These are phyloP conservation scores for Spathaspora boniae DNA, from an alignment of 805 yeast genomes.

Conservation along the genomic window DNA sequence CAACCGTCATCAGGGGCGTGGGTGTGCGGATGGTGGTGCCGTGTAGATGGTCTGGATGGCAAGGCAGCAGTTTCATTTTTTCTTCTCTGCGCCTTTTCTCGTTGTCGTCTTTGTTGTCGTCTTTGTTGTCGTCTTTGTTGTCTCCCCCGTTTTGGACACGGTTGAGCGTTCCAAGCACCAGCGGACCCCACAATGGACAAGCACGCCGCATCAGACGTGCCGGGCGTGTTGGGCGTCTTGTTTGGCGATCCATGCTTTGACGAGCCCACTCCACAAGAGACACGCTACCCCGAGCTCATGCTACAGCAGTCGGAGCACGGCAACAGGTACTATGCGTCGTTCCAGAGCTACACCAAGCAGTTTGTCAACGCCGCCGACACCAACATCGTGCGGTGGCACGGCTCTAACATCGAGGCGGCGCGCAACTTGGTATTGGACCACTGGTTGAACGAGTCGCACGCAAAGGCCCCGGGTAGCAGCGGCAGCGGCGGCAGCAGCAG, in stretches of 20 bases:
- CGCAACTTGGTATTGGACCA: constrained; percentile 19
- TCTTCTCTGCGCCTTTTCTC: too few species aligned
- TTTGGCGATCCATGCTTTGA: constrained; percentile 9
- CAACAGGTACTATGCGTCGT: constrained; percentile 26
- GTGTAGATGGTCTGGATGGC: too few species aligned
- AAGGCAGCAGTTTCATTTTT: too few species aligned
- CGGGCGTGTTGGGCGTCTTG: constrained; percentile 4
- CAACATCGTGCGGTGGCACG: constrained; percentile 28
- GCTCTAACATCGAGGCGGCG: constrained; percentile 21
- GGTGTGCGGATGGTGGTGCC: too few species aligned
- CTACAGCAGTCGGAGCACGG: constrained; percentile 28
- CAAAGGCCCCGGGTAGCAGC: background rate
- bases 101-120: too few species aligned
- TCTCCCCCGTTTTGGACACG: too few species aligned
- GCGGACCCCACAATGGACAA: too few species aligned
- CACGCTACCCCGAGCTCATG: constrained; percentile 30
- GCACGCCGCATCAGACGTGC: constrained; percentile 1
- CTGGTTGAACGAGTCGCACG: constrained; percentile 15
- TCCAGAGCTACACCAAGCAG: constrained; percentile 35
- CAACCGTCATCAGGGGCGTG: too few species aligned
- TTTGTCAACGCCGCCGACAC: constrained; percentile 19
- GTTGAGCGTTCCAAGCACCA: too few species aligned
- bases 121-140: too few species aligned
- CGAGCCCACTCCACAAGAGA: background rate
- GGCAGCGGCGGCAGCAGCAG: constrained; percentile 3